A percentile compares a stretch with the other conserved stretches of the same genome.
Conservation (phyloP, 768 basidiomycete genomes). For the Ramaria sp. region DNA sequence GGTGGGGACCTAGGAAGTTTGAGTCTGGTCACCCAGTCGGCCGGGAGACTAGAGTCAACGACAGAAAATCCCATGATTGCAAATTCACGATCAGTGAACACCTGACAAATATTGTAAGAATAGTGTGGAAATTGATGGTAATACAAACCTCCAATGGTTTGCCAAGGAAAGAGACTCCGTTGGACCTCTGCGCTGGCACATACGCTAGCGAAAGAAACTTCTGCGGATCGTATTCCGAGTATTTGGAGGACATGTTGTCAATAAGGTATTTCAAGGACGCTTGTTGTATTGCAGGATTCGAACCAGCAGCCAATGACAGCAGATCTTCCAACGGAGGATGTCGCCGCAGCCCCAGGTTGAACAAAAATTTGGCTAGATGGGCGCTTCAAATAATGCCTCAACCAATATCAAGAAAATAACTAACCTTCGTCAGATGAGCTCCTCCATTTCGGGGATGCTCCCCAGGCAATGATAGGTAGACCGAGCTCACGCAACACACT, state of each 20-base stretch:
- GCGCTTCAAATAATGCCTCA: neutral
- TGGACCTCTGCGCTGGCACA: conserved; percentile 59
- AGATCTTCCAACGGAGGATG: conserved; percentile 58
- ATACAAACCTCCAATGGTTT: conserved; percentile 51
- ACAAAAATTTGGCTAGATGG: conserved; percentile 65
- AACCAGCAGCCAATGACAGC: conserved; percentile 56
- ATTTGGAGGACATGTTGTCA: conserved; percentile 55
- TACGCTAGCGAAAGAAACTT: conserved; percentile 54
- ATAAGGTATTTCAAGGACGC: conserved; percentile 75
- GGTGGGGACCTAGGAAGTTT: conserved; percentile 64
- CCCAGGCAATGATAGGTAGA: conserved; percentile 86
- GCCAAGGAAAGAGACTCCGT: conserved; percentile 39
- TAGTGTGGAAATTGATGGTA: neutral
- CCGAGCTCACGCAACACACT: conserved; percentile 60
- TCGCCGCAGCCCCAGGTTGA: conserved; percentile 55
- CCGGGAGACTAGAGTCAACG: conserved; percentile 40
- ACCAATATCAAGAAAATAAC: conserved; percentile 6
- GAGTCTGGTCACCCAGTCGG: conserved; percentile 50
- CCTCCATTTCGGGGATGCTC: conserved; percentile 66
- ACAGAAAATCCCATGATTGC: conserved; percentile 67
- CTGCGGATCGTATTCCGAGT: conserved; percentile 45
- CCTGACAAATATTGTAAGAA: conserved; percentile 30
- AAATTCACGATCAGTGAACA: conserved; percentile 61
- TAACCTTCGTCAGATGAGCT: conserved; percentile 77
- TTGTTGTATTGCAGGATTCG: conserved; percentile 38